Base-by-base conservation (phyloP, 2,329 filamentous ascomycete species). In the Penicillium polonicum region DNA sequence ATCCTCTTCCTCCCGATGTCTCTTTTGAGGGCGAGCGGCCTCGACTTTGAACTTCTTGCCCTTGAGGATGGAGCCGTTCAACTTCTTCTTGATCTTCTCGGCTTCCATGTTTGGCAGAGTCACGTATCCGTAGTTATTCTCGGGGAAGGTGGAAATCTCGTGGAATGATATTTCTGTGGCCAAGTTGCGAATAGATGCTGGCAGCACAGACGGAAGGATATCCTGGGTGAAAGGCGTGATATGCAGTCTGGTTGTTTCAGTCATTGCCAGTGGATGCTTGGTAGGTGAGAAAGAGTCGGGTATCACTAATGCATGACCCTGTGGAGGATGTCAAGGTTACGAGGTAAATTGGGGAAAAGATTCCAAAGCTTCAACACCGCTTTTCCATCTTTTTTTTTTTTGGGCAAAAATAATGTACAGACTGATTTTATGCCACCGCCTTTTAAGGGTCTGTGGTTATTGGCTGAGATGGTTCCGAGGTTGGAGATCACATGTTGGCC, bases 121-220 rank as follows among this genome's bases (percentile, higher is more conserved):
- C 59, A 97, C 81, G 77, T 90, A 99, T 55, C 93, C 94, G 85
- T 91, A 99, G 52, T 85, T 88, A 71, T 86, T 89, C 64, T 99
- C 94, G 15, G 93, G 93, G 62, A 96, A 96, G 0, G 92, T 92
- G 70, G 91, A 85, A 64, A 97, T 78, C 5, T 81, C 80, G 75
- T 97, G 93, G 76, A 88, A 97, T n/a, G 92, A 96, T 52, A 97
- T 84, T 71, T 92, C 90, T 60, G 86, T 85, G 21, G 90, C 91
- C 45, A 80, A 79, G 15, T 85, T 80, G 36, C 86, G 83, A 15
- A 90, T 71, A 0, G 88, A 83, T 0, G 87, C 80, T 23, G 90
- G 86, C 48, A 99, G 75, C 59, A 95, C 84, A 48, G 88, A 80
- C 55, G 84, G 82, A 56, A 94, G 80, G 19, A 97, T 83, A 8